phyloP scores from a whole-genome alignment of 2,329 filamentous ascomycete species.

The Exophiala viscosa region DNA sequence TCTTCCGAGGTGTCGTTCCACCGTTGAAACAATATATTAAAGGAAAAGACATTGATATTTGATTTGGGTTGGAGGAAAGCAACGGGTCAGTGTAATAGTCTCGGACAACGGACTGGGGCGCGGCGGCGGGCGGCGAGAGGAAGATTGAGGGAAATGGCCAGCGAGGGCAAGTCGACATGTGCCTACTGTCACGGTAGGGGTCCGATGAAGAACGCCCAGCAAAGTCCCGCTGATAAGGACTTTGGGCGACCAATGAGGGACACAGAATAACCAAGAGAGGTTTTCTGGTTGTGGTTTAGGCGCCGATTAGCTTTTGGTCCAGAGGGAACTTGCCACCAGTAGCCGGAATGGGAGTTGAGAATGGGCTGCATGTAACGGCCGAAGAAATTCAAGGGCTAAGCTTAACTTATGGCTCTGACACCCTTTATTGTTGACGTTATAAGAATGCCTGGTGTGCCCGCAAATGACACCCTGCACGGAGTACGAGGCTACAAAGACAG shows the following conservation, averaged over 20 bases:
- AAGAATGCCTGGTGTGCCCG: too few species aligned
- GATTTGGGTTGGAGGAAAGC: not conserved
- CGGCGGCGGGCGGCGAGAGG: not conserved
- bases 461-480: too few species aligned
- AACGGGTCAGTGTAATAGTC: not conserved
- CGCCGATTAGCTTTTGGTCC: not conserved
- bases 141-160: not conserved
- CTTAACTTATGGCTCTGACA: too few species aligned
- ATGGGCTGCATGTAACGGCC: not conserved
- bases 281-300: not conserved
- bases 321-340: not conserved
- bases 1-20: too few species aligned
- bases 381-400: too few species aligned
- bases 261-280: not conserved
- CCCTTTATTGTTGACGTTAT: too few species aligned
- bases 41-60: not conserved
- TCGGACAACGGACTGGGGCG: not conserved
- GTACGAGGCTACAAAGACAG: too few species aligned
- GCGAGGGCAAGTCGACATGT: slow-evolving; percentile 1
- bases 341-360: not conserved
- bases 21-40: too few species aligned
- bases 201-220: not conserved
- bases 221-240: not conserved
- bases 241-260: not conserved
- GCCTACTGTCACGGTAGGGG: too few species aligned